These are phyloP conservation scores for Pseudisothecium myosuroides DNA, from an alignment of 225 moss, liverwort and hornwort genomes.

Conservation along the genomic window DNA sequence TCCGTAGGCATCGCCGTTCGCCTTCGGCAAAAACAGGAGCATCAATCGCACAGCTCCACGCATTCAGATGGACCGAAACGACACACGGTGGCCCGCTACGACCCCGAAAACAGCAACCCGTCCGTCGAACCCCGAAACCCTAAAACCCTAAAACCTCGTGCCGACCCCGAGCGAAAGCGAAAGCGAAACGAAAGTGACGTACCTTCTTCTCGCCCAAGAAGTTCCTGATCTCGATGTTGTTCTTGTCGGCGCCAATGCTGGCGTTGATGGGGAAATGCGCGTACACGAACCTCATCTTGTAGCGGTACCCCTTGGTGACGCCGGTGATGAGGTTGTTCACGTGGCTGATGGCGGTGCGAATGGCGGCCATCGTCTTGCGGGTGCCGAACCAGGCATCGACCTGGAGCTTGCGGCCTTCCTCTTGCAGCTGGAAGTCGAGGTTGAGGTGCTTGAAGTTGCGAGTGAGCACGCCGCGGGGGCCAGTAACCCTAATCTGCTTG, in stretches of 20 bases:
- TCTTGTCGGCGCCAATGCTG: conserved; percentile 50
- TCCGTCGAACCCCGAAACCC: background rate
- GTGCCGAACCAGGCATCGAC: conserved; percentile 73
- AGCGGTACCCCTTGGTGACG: conserved; percentile 66
- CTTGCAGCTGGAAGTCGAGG: conserved; percentile 59
- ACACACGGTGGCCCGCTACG: background rate
- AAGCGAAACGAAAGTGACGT: background rate
- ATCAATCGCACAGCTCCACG: background rate
- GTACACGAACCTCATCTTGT: conserved; percentile 81
- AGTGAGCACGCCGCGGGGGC: conserved; percentile 58
- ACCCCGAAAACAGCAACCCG: background rate
- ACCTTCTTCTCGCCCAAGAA: conserved; percentile 87
- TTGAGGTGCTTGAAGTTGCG: conserved; percentile 75
- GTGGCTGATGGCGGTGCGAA: conserved; percentile 71
- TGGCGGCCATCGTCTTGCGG: conserved; percentile 67
- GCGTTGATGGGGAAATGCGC: conserved; percentile 86
- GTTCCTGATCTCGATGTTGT: conserved; percentile 74
- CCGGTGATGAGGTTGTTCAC: conserved; percentile 72
- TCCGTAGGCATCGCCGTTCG: background rate
- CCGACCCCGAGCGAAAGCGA: background rate
- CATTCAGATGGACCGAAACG: background rate
- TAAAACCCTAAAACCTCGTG: background rate
- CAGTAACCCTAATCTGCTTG: conserved; percentile 62
- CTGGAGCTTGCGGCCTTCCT: conserved; percentile 55
- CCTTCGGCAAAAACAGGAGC: background rate